Evolutionary conservation across 352 stramenopile genomes (phyloP).

Genomic region (Phytophthora agathidicida): DNA sequence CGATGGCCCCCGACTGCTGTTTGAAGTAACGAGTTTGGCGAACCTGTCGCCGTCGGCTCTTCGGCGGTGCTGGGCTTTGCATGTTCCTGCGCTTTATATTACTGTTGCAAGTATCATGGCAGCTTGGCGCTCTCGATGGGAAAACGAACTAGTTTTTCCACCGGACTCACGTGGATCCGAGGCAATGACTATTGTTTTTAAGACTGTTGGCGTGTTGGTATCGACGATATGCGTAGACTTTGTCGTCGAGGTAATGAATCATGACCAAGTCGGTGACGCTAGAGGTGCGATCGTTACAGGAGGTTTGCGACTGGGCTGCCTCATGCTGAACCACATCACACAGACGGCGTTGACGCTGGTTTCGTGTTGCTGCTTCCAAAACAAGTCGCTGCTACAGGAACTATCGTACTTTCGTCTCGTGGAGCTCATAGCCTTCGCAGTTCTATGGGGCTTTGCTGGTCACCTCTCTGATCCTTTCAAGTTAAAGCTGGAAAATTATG

Average conservation of each 20-base stretch:
- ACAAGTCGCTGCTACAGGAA: slow-evolving; percentile 43
- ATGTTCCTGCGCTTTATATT: slow-evolving; percentile 23
- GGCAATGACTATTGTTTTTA: slow-evolving; percentile 36
- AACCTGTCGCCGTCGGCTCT: slow-evolving; percentile 33
- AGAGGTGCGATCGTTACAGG: not conserved
- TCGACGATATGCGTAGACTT: slow-evolving; percentile 39
- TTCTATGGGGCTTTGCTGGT: slow-evolving; percentile 55
- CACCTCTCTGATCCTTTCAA: slow-evolving; percentile 46
- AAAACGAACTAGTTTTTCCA: slow-evolving; percentile 22
- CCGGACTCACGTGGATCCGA: slow-evolving; percentile 17
- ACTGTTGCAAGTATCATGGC: slow-evolving; percentile 24
- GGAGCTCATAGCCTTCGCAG: slow-evolving; percentile 47
- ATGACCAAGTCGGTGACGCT: not conserved
- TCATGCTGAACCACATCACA: slow-evolving; percentile 56
- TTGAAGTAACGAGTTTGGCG: slow-evolving; percentile 23
- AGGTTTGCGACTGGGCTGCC: slow-evolving; percentile 31
- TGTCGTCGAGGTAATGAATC: slow-evolving; percentile 21
- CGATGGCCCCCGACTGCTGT: slow-evolving; percentile 19
- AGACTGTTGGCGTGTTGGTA: slow-evolving; percentile 32
- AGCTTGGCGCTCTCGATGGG: slow-evolving; percentile 25
- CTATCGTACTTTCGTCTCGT: slow-evolving; percentile 30
- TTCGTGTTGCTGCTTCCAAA: slow-evolving; percentile 40
- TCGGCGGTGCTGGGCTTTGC: slow-evolving; percentile 19
- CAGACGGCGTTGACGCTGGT: slow-evolving; percentile 42
- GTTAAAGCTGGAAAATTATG: slow-evolving; percentile 55